Evolutionary conservation across 805 yeast species (phyloP).

Genomic region (Hanseniaspora taiwanica): DNA sequence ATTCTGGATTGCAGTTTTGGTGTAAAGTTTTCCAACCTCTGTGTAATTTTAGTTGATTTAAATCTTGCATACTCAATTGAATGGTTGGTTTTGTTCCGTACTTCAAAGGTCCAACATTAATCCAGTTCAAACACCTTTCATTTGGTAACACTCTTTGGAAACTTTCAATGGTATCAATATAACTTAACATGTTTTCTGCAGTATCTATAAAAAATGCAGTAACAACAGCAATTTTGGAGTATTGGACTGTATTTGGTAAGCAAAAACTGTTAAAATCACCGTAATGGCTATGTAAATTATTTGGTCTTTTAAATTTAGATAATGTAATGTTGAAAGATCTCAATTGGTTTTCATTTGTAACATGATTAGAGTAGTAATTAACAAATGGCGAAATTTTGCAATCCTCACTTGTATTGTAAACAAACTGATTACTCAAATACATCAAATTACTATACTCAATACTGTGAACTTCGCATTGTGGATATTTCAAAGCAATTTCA

Average conservation of each 20-base stretch:
- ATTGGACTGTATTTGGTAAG: conserved; percentile 16
- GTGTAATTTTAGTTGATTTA: conserved; percentile 34
- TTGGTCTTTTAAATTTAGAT: conserved; percentile 26
- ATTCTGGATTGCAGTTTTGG: conserved; percentile 17
- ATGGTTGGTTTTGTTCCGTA: conserved; percentile 77
- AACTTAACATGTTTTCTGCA: conserved; percentile 72
- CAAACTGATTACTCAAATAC: conserved; percentile 54
- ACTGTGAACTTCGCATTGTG: conserved; percentile 44
- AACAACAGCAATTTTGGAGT: conserved; percentile 34
- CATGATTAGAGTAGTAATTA: conserved; percentile 60
- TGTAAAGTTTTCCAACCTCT: conserved; percentile 52
- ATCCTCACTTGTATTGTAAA: conserved; percentile 25
- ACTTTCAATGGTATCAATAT: conserved; percentile 49
- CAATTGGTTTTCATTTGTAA: conserved; percentile 33
- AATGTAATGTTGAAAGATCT: conserved; percentile 25
- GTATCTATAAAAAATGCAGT: conserved; percentile 82
- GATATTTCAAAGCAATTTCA: conserved; percentile 32
- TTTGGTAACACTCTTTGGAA: conserved; percentile 17
- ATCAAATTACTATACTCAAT: conserved; percentile 67
- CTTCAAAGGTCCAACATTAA: conserved; percentile 84
- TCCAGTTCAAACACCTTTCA: conserved; percentile 40
- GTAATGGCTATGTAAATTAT: conserved; percentile 33
- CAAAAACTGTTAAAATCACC: conserved; percentile 55
- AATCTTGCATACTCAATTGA: conserved; percentile 64
- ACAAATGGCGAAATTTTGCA: conserved; percentile 35